phyloP scores from a whole-genome alignment of 108 stramenopile species.

The Nannochloropsis salina region DNA sequence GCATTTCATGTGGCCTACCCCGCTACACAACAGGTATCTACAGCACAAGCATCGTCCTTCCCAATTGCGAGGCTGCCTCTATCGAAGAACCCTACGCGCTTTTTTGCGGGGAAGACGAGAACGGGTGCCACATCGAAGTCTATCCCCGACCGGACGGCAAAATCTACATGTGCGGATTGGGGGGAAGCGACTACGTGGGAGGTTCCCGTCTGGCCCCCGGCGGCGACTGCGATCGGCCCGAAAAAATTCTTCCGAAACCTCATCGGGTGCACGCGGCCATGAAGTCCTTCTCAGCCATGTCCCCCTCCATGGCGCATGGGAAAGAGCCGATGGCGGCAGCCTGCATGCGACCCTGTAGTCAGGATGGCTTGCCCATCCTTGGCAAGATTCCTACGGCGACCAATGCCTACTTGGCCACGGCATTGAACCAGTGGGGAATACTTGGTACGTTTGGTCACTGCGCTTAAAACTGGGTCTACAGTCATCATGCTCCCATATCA shows the following conservation, averaged over 20 bases:
- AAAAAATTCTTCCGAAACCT: constrained; percentile 65
- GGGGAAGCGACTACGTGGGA: constrained; percentile 80
- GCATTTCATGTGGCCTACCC: background rate
- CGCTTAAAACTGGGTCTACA: too few species aligned
- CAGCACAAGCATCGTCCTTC: background rate
- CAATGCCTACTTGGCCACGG: constrained; percentile 82
- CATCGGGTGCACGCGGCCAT: constrained; percentile 69
- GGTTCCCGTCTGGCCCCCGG: constrained; percentile 58
- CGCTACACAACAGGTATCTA: background rate
- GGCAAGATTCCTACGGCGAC: constrained; percentile 67
- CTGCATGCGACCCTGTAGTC: constrained; percentile 64
- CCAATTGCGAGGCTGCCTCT: background rate
- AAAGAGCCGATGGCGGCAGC: constrained; percentile 42
- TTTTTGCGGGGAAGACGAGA: constrained; percentile 87
- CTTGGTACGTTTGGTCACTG: background rate
- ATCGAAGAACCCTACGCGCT: constrained; percentile 77
- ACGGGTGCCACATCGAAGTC: constrained; percentile 66
- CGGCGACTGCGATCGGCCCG: constrained; percentile 66
- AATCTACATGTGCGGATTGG: constrained; percentile 93
- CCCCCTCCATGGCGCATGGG: constrained; percentile 52
- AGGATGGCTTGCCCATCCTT: constrained; percentile 87
- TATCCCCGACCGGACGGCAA: constrained; percentile 54
- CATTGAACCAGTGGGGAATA: constrained; percentile 90
- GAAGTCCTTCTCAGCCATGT: constrained; percentile 63
- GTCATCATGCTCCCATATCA: too few species aligned